Conservation (phyloP, 2,329 filamentous ascomycete species). For the Verticillium nonalfalfae region DNA sequence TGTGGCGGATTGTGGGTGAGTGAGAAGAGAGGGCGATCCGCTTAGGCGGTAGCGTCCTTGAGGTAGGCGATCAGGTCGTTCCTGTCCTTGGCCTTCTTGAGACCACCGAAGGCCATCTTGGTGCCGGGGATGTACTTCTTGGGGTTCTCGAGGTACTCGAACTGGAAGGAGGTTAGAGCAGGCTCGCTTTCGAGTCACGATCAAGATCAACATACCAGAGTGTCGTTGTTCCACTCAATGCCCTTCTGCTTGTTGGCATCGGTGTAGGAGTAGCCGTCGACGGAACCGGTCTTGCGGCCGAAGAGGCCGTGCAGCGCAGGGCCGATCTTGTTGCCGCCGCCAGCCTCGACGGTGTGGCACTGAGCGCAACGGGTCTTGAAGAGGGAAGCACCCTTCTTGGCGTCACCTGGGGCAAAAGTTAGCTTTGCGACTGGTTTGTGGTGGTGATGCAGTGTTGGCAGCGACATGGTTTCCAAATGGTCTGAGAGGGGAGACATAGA, state of each 20-base stretch:
- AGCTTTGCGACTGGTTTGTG: not conserved
- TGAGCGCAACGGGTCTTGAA: conserved; percentile 99
- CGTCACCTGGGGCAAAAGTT: conserved; percentile 58
- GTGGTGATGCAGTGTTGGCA: not conserved
- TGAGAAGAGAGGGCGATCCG: conserved; percentile 11
- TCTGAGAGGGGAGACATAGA: not conserved
- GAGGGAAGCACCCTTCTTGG: conserved; percentile 94
- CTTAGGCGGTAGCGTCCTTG: conserved; percentile 64
- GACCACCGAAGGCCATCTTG: conserved; percentile 99
- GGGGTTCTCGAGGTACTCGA: conserved; percentile 99
- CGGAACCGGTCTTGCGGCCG: conserved; percentile 87
- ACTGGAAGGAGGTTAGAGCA: conserved; percentile 44
- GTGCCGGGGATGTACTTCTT: conserved; percentile 99
- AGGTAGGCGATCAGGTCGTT: conserved; percentile 95
- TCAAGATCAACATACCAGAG: conserved; percentile 58
- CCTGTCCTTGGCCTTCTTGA: conserved; percentile 99
- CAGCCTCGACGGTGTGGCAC: conserved; percentile 93
- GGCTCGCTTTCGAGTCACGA: not conserved
- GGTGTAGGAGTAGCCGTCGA: conserved; percentile 93
- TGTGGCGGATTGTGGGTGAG: not conserved
- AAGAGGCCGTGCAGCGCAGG: conserved; percentile 96
- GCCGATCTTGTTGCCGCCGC: conserved; percentile 95
- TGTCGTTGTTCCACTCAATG: conserved; percentile 78
- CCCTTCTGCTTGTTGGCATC: conserved; percentile 99
- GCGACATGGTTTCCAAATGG: not conserved